phyloP scores from a whole-genome alignment of 2,329 filamentous ascomycete genomes.

The Aspergillus sp. region DNA sequence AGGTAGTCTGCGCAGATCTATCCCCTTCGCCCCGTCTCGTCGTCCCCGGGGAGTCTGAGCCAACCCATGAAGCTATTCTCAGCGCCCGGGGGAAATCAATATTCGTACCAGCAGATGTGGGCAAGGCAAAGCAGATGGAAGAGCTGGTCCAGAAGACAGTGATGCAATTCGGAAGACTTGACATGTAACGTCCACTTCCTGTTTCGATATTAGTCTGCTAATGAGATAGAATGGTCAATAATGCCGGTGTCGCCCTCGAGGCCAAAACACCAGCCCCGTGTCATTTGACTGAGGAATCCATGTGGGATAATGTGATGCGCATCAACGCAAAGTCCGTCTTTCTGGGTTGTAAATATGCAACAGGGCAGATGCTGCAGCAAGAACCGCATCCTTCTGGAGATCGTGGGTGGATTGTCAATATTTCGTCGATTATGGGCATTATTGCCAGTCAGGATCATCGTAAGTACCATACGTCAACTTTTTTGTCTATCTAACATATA shows the following conservation, averaged over 20 bases:
- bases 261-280: conserved; percentile 28
- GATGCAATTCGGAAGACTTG: conserved; percentile 34
- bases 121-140: conserved; percentile 31
- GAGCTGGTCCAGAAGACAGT: conserved; percentile 31
- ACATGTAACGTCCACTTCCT: conserved; percentile 40
- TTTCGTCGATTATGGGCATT: conserved; percentile 17
- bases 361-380: conserved; percentile 33
- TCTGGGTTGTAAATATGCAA: conserved; percentile 35
- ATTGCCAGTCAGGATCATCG: conserved; percentile 5
- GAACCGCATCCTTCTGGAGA: conserved; percentile 24
- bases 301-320: conserved; percentile 34
- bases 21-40: conserved; percentile 7
- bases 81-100: conserved; percentile 30
- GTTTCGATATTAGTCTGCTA: background rate
- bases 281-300: conserved; percentile 42
- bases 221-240: conserved; percentile 41
- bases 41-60: conserved; percentile 6
- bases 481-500: background rate
- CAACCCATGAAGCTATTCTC: conserved; percentile 35
- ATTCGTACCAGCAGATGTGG: conserved; percentile 44
- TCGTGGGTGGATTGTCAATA: conserved; percentile 29
- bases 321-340: conserved; percentile 34
- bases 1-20: conserved; percentile 41
- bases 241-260: conserved; percentile 47
- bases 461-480: background rate